Evolutionary conservation across 2,329 filamentous ascomycete genomes (phyloP).

Genomic region (Trichoderma sp.): DNA sequence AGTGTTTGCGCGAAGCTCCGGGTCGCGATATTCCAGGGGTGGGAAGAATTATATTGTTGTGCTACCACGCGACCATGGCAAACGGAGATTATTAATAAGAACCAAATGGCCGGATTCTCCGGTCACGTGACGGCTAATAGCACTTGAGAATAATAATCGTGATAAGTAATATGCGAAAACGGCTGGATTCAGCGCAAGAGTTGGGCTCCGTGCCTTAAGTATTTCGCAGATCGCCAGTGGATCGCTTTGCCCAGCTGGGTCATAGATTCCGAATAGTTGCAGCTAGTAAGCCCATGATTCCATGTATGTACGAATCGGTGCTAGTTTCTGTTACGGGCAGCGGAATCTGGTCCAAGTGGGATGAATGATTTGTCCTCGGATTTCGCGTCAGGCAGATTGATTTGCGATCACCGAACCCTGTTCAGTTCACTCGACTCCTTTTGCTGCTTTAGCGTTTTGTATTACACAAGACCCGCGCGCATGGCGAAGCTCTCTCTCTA

Average conservation of each 20-base stretch:
- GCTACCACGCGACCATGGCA: background rate
- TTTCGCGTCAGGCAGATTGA: background rate
- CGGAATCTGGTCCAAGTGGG: background rate
- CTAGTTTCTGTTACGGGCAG: background rate
- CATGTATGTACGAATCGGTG: background rate
- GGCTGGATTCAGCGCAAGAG: background rate
- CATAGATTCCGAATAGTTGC: background rate
- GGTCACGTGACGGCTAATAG: background rate
- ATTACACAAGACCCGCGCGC: too few relatives aligned
- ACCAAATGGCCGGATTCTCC: background rate
- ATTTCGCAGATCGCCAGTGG: background rate
- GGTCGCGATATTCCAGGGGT: background rate
- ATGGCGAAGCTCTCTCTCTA: background rate
- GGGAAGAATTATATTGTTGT: background rate
- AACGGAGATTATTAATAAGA: constrained; percentile 6
- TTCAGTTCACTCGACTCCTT: background rate
- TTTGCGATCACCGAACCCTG: background rate
- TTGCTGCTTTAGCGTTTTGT: too few relatives aligned
- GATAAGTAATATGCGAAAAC: background rate
- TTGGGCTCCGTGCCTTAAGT: background rate
- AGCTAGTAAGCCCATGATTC: background rate
- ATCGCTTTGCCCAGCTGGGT: background rate
- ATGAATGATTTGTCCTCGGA: background rate
- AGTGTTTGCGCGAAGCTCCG: background rate
- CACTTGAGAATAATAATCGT: background rate